A percentile compares a stretch with the other conserved stretches of the same genome.
phyloP scores from a whole-genome alignment of 2,329 filamentous ascomycete genomes.

The Aspergillus caelatus region DNA sequence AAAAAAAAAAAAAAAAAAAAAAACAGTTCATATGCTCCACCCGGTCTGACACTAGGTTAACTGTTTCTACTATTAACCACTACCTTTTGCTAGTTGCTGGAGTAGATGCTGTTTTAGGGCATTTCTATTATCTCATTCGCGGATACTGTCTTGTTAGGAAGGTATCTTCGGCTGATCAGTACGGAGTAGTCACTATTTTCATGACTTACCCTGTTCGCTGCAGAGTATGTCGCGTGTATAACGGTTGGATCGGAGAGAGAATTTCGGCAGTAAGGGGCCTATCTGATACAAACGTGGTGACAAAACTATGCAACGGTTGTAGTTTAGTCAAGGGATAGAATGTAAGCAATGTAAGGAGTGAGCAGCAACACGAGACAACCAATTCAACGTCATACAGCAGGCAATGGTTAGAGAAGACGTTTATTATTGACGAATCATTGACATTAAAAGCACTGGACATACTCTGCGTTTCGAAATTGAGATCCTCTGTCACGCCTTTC shows the following conservation, averaged over 20 bases:
- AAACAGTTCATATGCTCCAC: background rate
- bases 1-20: background rate
- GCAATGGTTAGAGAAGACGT: background rate
- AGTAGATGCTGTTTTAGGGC: background rate
- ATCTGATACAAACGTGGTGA: background rate
- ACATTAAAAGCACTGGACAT: background rate
- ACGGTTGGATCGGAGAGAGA: background rate
- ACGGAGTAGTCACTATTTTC: background rate
- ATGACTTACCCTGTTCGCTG: background rate
- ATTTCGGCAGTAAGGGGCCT: background rate
- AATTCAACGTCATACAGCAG: background rate
- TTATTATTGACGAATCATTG: background rate
- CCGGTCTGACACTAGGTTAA: conserved; percentile 5
- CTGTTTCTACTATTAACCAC: background rate
- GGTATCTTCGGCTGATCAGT: background rate
- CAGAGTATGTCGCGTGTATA: background rate
- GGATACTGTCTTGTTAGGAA: background rate
- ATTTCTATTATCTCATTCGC: background rate
- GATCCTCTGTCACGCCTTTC: background rate
- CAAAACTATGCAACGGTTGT: background rate
- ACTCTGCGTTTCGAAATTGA: conserved; percentile 9
- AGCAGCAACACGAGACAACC: background rate
- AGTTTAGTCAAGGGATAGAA: background rate
- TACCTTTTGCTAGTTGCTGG: background rate
- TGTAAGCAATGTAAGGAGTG: background rate